Evolutionary conservation across 352 stramenopile species (phyloP), one percentile per base, ranked within the genome.

Genomic region (Globisporangium uncinulatum): DNA sequence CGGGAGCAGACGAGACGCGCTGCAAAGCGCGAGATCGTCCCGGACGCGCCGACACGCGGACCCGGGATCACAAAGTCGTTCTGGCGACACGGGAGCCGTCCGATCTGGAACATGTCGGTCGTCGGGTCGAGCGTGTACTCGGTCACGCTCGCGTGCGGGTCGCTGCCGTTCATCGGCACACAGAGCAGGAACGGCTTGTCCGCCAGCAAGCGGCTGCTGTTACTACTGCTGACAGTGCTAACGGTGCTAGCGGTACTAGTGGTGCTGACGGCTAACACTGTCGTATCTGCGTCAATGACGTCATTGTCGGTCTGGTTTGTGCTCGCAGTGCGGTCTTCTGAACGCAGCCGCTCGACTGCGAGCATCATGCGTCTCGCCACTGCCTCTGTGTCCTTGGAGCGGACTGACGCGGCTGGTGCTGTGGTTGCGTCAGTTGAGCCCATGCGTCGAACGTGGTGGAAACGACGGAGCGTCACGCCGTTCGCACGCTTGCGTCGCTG

Each of bases 61-160:
- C 83, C 83, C 0, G 83, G 83, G 45, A 92, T 84, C 36, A 89
- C 76, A 32, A 92, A 85, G 59, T 90, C 79, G 60, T 92, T 92
- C 53, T 87, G 73, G 0, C 54, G 60, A 49, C 79, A 89, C 14
- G 83, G 83, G 76, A 89, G 85, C 32, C 83, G 79, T 17, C 83
- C 83, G 51, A 92, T 87, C 67, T 92, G 83, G 60, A 89, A 92
- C 79, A 92, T 83, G 51, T 92, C 83, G 19, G 61, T 61, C 29
- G 46, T 61, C 8, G 57, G 13, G 36, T 89, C 76, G 5, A 60
- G 49, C 41, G 69, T 60, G 57, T 86, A 92, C 66, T 92, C 83
- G 11, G 74, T 87, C 32, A 90, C 61, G 46, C 70, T 83, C 9
- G 67, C 78, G 51, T 77, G 67, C 13, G 66, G 55, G 51, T 90